Evolutionary conservation across 1,139 yeast species (phyloP).

Genomic region (Suhomyces chickasaworum): DNA sequence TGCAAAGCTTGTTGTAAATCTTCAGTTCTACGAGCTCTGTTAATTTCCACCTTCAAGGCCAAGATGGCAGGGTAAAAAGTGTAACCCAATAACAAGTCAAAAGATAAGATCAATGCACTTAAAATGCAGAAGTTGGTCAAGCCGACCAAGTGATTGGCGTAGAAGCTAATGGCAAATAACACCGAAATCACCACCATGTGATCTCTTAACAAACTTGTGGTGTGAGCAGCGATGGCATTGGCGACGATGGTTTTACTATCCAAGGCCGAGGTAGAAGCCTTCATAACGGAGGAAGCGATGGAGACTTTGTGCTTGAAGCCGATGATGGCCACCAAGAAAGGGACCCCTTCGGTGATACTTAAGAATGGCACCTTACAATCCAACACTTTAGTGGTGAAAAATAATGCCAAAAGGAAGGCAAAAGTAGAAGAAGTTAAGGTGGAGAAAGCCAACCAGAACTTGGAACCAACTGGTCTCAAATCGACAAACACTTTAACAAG

Average conservation of each 20-base stretch:
- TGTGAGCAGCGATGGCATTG: slow-evolving; percentile 65
- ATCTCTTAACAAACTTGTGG: slow-evolving; percentile 76
- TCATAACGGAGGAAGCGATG: slow-evolving; percentile 66
- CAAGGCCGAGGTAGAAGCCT: slow-evolving; percentile 33
- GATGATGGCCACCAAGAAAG: slow-evolving; percentile 87
- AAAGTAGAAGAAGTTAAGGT: slow-evolving; percentile 80
- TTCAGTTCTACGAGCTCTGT: slow-evolving; percentile 83
- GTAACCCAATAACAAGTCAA: slow-evolving; percentile 72
- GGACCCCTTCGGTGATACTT: slow-evolving; percentile 87
- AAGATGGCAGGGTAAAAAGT: slow-evolving; percentile 87
- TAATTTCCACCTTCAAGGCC: slow-evolving; percentile 87
- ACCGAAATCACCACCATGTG: slow-evolving; percentile 76
- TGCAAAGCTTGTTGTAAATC: slow-evolving; percentile 80
- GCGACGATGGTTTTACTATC: slow-evolving; percentile 52
- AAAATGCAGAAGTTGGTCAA: slow-evolving; percentile 82
- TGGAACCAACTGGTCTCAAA: slow-evolving; percentile 81
- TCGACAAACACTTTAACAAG: slow-evolving; percentile 75
- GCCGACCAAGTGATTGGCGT: slow-evolving; percentile 74
- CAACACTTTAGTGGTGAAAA: slow-evolving; percentile 60
- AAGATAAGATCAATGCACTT: slow-evolving; percentile 69
- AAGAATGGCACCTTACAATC: slow-evolving; percentile 65
- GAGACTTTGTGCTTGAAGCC: slow-evolving; percentile 90
- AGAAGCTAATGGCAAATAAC: slow-evolving; percentile 64
- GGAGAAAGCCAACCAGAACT: slow-evolving; percentile 85
- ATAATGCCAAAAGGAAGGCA: slow-evolving; percentile 82